phyloP scores from a whole-genome alignment of 305 asterid genomes.

The Plantago coronopus region DNA sequence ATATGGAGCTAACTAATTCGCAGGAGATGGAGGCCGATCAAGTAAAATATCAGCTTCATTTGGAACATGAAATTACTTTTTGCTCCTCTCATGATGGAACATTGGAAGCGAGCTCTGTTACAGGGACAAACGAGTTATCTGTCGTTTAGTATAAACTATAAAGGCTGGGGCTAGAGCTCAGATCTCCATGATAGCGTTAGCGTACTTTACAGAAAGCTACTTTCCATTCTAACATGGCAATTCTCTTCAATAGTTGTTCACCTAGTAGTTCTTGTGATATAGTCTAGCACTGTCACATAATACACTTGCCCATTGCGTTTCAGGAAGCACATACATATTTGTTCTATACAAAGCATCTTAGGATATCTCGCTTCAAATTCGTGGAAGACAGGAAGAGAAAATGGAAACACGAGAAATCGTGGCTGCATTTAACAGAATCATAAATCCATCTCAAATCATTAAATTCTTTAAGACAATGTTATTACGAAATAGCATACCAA shows the following conservation, averaged over 20 bases:
- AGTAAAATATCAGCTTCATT: no score
- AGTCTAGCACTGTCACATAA: slow-evolving; percentile 1
- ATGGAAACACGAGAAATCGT: neutral
- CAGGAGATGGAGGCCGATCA: no score
- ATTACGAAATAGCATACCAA: neutral
- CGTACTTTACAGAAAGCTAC: neutral
- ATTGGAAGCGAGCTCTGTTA: no score
- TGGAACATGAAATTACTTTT: no score
- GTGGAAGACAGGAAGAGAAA: neutral
- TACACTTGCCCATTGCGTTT: neutral
- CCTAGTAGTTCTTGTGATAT: slow-evolving; percentile 6
- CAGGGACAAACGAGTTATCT: no score
- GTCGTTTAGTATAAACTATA: no score
- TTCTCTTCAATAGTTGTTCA: no score
- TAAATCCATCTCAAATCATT: neutral
- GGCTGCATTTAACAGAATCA: neutral
- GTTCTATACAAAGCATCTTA: neutral
- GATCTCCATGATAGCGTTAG: no score
- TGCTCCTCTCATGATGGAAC: no score
- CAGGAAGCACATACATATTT: neutral
- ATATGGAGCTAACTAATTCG: no score
- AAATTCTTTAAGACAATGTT: neutral
- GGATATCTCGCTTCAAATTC: neutral
- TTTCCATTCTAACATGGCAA: neutral
- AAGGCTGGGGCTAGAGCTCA: no score